Evolutionary conservation across 2,329 filamentous ascomycete species (phyloP).

Genomic region (Aspergillaceae sp.): DNA sequence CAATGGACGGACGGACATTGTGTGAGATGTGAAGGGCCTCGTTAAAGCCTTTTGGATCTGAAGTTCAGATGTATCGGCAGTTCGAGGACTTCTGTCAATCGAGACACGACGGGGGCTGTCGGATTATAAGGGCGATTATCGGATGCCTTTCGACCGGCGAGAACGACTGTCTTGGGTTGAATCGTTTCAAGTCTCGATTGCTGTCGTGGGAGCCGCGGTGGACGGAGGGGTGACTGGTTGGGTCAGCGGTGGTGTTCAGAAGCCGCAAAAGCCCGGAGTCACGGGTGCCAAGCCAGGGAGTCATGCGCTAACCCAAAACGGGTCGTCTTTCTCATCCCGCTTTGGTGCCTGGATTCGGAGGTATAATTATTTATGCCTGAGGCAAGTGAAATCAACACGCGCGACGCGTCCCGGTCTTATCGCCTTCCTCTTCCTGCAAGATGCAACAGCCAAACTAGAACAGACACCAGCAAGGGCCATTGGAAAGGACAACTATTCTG

Average conservation of each 20-base stretch:
- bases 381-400: constrained; percentile 18
- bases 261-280: constrained; percentile 30
- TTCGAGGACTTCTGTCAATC: constrained; percentile 11
- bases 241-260: constrained; percentile 26
- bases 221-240: constrained; percentile 22
- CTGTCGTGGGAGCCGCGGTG: constrained; percentile 14
- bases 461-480: not conserved
- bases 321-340: constrained; percentile 17
- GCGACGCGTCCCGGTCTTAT: constrained; percentile 21
- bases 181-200: constrained; percentile 8
- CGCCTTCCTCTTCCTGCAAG: constrained; percentile 5
- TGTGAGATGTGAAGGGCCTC: constrained; percentile 12
- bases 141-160: constrained; percentile 7
- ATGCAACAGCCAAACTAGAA: not conserved
- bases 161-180: constrained; percentile 19
- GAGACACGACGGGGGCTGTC: constrained; percentile 6
- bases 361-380: constrained; percentile 13
- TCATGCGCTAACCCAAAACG: constrained; percentile 22
- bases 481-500: not conserved
- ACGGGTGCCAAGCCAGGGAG: constrained; percentile 16
- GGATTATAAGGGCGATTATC: constrained; percentile 2
- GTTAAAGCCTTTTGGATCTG: not conserved
- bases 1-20: constrained; percentile 32
- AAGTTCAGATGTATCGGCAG: constrained; percentile 10
- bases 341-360: constrained; percentile 17